phyloP scores from a whole-genome alignment of 345 rosid genomes.

The Melastoma malabathricum region DNA sequence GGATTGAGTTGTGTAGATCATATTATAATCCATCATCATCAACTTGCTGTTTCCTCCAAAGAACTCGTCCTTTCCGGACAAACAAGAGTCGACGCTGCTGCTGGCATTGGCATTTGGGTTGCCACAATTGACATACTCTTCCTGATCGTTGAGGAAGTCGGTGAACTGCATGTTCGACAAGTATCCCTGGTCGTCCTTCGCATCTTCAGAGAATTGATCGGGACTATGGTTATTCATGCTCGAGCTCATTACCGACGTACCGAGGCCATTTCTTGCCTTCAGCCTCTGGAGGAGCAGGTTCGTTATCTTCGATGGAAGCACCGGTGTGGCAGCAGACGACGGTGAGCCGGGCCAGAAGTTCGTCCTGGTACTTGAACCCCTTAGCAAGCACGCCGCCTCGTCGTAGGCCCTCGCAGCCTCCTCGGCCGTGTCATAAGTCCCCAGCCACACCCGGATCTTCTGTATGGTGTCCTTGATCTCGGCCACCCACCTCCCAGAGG shows the following conservation, averaged over 20 bases:
- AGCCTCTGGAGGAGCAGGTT: conserved; percentile 12
- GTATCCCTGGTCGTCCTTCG: background rate
- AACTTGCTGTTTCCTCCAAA: conserved; percentile 8
- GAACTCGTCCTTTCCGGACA: conserved; percentile 13
- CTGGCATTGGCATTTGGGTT: background rate
- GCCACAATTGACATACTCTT: conserved; percentile 8
- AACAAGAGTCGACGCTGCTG: conserved; percentile 23
- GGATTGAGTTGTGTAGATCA: conserved; percentile 16
- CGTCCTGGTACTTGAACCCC: conserved; percentile 10
- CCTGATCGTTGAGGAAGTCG: conserved; percentile 30
- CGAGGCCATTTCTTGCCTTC: conserved; percentile 2
- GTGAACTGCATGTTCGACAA: conserved; percentile 21
- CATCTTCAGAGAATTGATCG: no score
- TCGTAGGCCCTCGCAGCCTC: conserved; percentile 13
- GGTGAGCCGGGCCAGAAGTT: conserved; percentile 9
- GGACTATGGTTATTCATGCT: no score
- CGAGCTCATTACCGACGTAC: no score
- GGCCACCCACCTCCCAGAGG: conserved; percentile 11
- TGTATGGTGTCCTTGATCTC: conserved; percentile 13
- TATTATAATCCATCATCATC: conserved; percentile 7
- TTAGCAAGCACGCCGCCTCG: conserved; percentile 12
- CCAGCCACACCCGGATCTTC: conserved; percentile 10
- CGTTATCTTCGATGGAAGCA: conserved; percentile 9
- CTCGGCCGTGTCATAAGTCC: conserved; percentile 10
- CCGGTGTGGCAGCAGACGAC: conserved; percentile 4